Conservation (phyloP, 2,329 filamentous ascomycete species). For the Pseudonectria foliicola region DNA sequence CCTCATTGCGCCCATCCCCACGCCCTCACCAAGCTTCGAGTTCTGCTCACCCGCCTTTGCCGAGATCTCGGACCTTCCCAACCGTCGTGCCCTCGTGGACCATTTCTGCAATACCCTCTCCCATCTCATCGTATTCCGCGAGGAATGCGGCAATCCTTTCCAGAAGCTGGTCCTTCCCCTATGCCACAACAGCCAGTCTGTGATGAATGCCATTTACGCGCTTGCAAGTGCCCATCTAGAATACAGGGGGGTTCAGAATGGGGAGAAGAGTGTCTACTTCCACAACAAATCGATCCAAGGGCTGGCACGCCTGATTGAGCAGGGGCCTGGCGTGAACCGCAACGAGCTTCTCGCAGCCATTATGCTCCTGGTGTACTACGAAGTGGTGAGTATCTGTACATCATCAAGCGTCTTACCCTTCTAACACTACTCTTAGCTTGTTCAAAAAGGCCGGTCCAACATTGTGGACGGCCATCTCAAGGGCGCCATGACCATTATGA, state of each 20-base stretch:
- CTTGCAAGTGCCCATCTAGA: constrained; percentile 79
- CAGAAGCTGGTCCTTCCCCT: constrained; percentile 56
- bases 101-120: constrained; percentile 59
- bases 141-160: constrained; percentile 57
- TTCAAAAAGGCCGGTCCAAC: constrained; percentile 51
- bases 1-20: constrained; percentile 17
- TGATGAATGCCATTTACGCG: constrained; percentile 81
- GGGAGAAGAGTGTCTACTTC: constrained; percentile 51
- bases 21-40: constrained; percentile 35
- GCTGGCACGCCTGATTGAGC: constrained; percentile 48
- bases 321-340: constrained; percentile 40
- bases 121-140: constrained; percentile 57
- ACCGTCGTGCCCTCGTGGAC: constrained; percentile 49
- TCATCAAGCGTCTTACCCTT: not conserved
- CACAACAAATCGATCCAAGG: constrained; percentile 54
- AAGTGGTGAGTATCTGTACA: constrained; percentile 46
- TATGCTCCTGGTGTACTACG: constrained; percentile 56
- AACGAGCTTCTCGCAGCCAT: constrained; percentile 56
- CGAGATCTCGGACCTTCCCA: constrained; percentile 49
- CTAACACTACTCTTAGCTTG: constrained; percentile 36
- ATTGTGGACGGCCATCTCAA: constrained; percentile 56
- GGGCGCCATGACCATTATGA: constrained; percentile 56
- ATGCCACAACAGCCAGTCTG: constrained; percentile 45
- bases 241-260: constrained; percentile 47
- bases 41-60: constrained; percentile 46